Evolutionary conservation across 768 basidiomycete species (phyloP).

Genomic region (Rhodosporidiobolus sp.): DNA sequence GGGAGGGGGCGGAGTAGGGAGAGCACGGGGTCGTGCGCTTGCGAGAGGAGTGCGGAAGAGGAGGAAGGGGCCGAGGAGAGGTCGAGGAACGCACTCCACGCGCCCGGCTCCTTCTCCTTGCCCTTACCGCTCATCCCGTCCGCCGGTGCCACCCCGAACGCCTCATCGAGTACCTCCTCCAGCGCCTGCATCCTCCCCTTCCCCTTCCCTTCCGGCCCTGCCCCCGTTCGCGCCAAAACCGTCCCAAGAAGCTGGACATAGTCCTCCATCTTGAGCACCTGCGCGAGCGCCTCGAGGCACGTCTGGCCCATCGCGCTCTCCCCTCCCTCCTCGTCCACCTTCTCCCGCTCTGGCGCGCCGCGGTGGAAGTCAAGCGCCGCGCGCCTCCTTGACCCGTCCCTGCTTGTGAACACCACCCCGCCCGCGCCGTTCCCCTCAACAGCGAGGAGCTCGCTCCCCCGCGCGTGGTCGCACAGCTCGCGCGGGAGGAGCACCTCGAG

Average conservation of each 20-base stretch:
- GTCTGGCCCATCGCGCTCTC: slow-evolving; percentile 59
- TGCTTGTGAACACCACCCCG: neutral
- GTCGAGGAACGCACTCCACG: neutral
- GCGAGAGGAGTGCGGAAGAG: too few relatives aligned
- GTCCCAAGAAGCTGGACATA: slow-evolving; percentile 59
- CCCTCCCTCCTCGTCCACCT: neutral
- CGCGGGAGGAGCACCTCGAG: neutral
- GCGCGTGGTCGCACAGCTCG: neutral
- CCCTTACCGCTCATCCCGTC: neutral
- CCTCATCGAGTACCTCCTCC: slow-evolving; percentile 54
- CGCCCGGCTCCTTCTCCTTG: neutral
- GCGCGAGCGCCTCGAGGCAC: slow-evolving; percentile 63
- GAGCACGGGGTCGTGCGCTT: neutral
- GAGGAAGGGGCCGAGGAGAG: neutral
- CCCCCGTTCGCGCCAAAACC: slow-evolving; percentile 56
- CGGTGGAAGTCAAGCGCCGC: neutral
- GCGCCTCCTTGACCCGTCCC: neutral
- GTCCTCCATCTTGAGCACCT: slow-evolving; percentile 59
- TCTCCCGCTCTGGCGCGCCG: too few relatives aligned
- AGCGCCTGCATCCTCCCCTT: slow-evolving; percentile 60
- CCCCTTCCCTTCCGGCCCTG: slow-evolving; percentile 56
- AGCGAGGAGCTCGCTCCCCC: neutral
- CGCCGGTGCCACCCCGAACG: slow-evolving; percentile 16
- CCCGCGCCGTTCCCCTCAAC: neutral
- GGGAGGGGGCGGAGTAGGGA: neutral